Conservation (phyloP, 1,284 basidiomycete species). For the Sporisorium graminicola region DNA sequence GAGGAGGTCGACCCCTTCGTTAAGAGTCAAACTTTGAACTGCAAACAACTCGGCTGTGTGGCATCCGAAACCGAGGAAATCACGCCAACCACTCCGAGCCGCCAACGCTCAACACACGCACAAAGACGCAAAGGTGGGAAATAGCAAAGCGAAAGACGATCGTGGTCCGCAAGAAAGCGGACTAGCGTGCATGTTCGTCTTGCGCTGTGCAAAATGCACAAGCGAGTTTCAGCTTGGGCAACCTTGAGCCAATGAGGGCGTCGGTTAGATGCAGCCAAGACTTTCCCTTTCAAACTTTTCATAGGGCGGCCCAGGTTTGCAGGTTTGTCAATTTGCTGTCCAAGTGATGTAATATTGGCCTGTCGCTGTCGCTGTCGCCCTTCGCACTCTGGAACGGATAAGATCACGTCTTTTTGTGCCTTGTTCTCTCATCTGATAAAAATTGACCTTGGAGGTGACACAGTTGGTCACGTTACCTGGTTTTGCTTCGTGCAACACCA, state of each 20-base stretch:
- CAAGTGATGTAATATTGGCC: not conserved
- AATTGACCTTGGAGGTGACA: not conserved
- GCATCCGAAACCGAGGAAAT: not conserved
- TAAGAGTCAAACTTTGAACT: not conserved
- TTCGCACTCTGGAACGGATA: not conserved
- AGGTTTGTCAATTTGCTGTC: too few relatives aligned
- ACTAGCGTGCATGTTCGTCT: not conserved
- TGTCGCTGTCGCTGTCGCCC: not conserved
- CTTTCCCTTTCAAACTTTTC: slow-evolving; percentile 3
- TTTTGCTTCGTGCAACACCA: not conserved
- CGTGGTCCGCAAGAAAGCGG: not conserved
- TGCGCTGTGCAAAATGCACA: not conserved
- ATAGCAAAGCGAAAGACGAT: not conserved
- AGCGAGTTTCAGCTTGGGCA: not conserved
- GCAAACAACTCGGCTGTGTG: slow-evolving; percentile 3
- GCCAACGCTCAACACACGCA: not conserved
- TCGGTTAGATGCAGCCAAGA: slow-evolving; percentile 1
- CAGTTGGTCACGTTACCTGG: too few relatives aligned
- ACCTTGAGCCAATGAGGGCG: not conserved
- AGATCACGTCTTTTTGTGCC: slow-evolving; percentile 6
- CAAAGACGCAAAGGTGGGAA: not conserved
- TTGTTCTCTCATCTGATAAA: slow-evolving; percentile 5
- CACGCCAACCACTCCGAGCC: not conserved
- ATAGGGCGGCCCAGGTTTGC: not conserved
- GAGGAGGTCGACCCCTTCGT: not conserved